Base-by-base conservation (phyloP, 2,329 filamentous ascomycete genomes). In the Diaporthe australafricana region DNA sequence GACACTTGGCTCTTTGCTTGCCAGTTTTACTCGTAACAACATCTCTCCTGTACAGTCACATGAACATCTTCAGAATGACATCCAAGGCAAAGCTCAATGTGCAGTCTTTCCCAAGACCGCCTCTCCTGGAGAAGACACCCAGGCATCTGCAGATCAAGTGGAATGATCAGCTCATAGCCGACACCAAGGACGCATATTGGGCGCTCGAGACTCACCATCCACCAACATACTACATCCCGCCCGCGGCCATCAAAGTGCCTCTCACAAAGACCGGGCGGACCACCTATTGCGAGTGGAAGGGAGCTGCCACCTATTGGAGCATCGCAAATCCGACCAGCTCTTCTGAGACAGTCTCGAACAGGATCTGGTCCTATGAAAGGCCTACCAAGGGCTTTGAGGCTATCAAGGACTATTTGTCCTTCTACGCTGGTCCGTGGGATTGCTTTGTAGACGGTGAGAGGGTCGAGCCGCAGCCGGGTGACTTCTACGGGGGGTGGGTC, bases 401-500 rank as follows among this genome's bases (percentile, higher is more conserved):
- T 7, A 86, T 92, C 77, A 86, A 85, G 75, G 87, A 86, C 17
- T 87, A 87, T 78, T 75, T 92, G 65, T 88, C 86, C 50, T 89
- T 91, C 75, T 91, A 90, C 77, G 88, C 87, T 16, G 87, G 86
- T 17, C 88, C 88, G 16, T 91, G 88, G 89, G 86, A 90, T 71
- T 91, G 89, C 76, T 89, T 84, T 78, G 89, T 90, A 5, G 88
- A 91, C 78, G 88, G 88, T 12, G 89, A 91, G 78, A 84, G 84
- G 76, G 89, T 90, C 25, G 82, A 87, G 78, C 82, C 88, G 48
- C 88, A 91, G 80, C 88, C 87, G 20, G 88, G 88, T 9, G 89
- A 91, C 75, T 91, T 90, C 74, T 91, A 91, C 79, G 89, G 90
- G 30, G 89, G 89, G 2, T 92, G 90, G 89, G 87, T 89, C 73